These are phyloP conservation scores for Cucumis variabilis DNA, from an alignment of 331 rosid genomes.

Conservation along the genomic window DNA sequence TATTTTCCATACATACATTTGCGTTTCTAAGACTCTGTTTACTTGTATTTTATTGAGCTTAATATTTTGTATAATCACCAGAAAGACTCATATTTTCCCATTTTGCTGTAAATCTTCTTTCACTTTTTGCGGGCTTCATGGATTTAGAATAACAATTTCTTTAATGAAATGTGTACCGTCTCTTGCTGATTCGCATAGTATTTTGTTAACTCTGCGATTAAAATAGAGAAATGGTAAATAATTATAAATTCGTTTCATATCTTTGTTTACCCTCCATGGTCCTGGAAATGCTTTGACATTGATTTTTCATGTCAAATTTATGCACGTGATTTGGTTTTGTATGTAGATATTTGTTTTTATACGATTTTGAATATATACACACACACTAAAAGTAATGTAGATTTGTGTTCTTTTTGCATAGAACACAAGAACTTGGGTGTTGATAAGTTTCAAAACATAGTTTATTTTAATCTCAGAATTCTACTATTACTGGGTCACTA, in stretches of 20 bases:
- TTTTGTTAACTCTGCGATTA: neutral
- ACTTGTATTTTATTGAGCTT: neutral
- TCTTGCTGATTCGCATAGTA: neutral
- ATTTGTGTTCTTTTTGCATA: neutral
- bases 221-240: constrained; percentile 22
- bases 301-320: constrained; percentile 4
- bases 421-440: neutral
- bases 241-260: constrained; percentile 4
- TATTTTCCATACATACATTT: constrained; percentile 9
- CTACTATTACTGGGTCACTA: neutral
- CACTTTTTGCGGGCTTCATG: neutral
- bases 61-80: neutral
- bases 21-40: neutral
- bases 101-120: constrained; percentile 12
- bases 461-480: neutral
- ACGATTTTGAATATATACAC: neutral
- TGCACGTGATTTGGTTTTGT: constrained; percentile 31
- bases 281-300: neutral
- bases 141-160: constrained; percentile 2
- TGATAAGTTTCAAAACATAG: neutral
- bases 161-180: no score
- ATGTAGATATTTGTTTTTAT: constrained; percentile 21
- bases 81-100: constrained; percentile 1
- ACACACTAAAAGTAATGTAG: neutral
- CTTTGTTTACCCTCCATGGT: constrained; percentile 26